phyloP scores from a whole-genome alignment of 1,284 basidiomycete genomes.

The Irpex rosettiformis region DNA sequence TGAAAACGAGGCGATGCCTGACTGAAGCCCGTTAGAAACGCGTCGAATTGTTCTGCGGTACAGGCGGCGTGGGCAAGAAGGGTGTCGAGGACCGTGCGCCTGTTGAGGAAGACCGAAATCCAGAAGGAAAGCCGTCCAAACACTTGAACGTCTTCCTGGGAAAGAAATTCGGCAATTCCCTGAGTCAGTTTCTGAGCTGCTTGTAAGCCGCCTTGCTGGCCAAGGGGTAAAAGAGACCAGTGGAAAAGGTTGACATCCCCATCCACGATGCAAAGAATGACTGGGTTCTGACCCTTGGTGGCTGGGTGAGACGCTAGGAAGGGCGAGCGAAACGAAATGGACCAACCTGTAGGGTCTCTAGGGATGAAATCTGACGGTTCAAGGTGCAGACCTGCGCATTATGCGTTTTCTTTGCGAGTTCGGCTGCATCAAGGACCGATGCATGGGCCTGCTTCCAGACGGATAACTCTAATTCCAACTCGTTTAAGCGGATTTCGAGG shows the following conservation, averaged over 20 bases:
- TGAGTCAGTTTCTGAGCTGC: slow-evolving; percentile 68
- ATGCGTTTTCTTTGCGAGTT: slow-evolving; percentile 58
- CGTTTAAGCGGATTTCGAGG: slow-evolving; percentile 56
- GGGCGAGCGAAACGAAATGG: slow-evolving; percentile 25
- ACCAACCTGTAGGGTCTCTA: slow-evolving; percentile 48
- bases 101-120: slow-evolving; percentile 70
- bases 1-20: slow-evolving; percentile 66
- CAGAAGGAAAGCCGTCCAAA: slow-evolving; percentile 65
- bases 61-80: slow-evolving; percentile 53
- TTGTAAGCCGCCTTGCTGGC: slow-evolving; percentile 61
- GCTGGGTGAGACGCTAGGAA: neutral
- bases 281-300: slow-evolving; percentile 51
- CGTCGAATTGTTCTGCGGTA: slow-evolving; percentile 60
- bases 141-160: slow-evolving; percentile 51
- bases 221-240: slow-evolving; percentile 52
- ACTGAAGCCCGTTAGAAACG: slow-evolving; percentile 66
- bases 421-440: slow-evolving; percentile 51
- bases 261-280: slow-evolving; percentile 72
- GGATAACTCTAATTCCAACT: slow-evolving; percentile 64
- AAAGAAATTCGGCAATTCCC: slow-evolving; percentile 59
- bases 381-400: slow-evolving; percentile 59
- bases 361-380: slow-evolving; percentile 54
- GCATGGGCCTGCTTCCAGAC: slow-evolving; percentile 70
- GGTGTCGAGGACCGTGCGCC: slow-evolving; percentile 45
- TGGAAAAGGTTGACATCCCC: slow-evolving; percentile 69